Evolutionary conservation across 331 rosid genomes (phyloP), one percentile per base, ranked within the genome.

Genomic region (Acacia pycnantha): DNA sequence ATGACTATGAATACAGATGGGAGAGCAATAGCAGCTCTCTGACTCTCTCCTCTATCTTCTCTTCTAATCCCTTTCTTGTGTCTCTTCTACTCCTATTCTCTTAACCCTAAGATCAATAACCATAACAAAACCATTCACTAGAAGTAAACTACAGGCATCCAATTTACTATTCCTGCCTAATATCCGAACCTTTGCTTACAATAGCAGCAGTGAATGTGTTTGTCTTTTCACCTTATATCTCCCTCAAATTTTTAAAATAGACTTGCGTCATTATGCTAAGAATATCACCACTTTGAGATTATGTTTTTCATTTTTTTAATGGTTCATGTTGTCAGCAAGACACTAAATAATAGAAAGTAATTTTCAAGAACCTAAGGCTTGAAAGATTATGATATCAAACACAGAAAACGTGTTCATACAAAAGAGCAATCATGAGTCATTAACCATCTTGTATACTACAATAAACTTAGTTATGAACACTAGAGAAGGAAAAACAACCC

Each of bases 401-500:
- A 65, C 27, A 21, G 10, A 59, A 81, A 65, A 76, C 19, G 43
- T 11, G 33, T 48, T 53, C 37, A 80, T n/a, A 35, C 10, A 14
- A 64, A 64, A 64, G 66, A 48, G 46, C 73, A 16, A 73, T 47
- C 44, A 24, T 16, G 10, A 50, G 1, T 66, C 58, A 74, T 50
- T 29, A 62, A 65, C 58, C 47, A 37, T 74, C 56, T 4, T 26
- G 50, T 56, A 82, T 56, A 68, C 65, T 40, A 12, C 33, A 82
- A 68, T 31, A 44, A 44, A 37, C 47, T 41, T 19, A 75, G 78
- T 53, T 51, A 24, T 66, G 27, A 65, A 66, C 48, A 27, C 50
- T 64, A 13, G 53, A 19, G 43, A 78, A 68, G 54, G 67, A 68
- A 56, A 82, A 48, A 40, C 44, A 77, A 70, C 51, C 46, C 74